A percentile compares a stretch with the other conserved stretches of the same genome.
phyloP scores from a whole-genome alignment of 371 early-diverging fungal species.

The Furculomyces boomerangus region DNA sequence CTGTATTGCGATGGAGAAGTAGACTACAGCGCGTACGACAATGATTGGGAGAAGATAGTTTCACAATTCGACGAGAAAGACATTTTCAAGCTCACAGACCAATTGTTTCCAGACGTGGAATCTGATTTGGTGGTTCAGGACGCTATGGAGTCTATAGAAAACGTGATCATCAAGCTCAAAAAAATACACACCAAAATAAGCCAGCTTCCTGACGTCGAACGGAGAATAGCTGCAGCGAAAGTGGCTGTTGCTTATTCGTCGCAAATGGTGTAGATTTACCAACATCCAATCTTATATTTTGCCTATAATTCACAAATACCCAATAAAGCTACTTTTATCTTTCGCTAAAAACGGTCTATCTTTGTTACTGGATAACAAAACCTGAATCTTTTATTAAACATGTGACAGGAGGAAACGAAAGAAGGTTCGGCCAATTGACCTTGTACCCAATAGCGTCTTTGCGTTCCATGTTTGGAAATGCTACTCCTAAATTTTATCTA shows the following conservation, averaged over 20 bases:
- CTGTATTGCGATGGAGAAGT: neutral
- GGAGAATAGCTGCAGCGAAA: neutral
- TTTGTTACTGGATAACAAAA: too few relatives aligned
- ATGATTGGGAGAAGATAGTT: neutral
- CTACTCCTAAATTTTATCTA: too few relatives aligned
- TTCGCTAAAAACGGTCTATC: too few relatives aligned
- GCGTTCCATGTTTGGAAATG: too few relatives aligned
- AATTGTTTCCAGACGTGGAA: neutral
- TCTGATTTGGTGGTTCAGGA: neutral
- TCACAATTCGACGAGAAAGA: neutral
- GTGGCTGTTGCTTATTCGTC: neutral
- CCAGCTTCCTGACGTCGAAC: neutral
- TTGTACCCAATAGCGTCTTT: too few relatives aligned
- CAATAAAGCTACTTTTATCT: too few relatives aligned
- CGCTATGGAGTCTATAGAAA: neutral
- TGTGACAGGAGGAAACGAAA: too few relatives aligned
- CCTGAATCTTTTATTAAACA: too few relatives aligned
- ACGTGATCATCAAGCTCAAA: neutral
- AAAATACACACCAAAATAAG: neutral
- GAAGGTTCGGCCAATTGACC: too few relatives aligned
- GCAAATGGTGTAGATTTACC: neutral
- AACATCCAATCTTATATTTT: too few relatives aligned
- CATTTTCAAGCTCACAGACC: neutral
- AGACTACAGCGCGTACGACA: neutral
- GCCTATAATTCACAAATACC: too few relatives aligned